Conservation (phyloP, 257 asterid genomes). For the Solanum clarkiae region DNA sequence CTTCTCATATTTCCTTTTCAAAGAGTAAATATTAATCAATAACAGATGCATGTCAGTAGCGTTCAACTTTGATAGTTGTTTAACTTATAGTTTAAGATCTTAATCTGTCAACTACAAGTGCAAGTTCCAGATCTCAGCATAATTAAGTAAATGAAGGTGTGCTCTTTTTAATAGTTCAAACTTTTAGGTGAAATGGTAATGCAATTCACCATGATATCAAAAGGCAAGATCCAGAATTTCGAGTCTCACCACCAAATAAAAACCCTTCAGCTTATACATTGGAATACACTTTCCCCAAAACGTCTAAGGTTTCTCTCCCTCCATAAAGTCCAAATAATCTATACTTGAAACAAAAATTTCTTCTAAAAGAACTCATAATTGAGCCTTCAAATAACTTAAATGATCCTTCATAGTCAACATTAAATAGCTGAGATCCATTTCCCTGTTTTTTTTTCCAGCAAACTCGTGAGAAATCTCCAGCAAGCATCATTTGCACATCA, state of each 20-base stretch:
- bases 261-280: background rate
- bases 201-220: background rate
- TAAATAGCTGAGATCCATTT: background rate
- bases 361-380: background rate
- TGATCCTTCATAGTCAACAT: background rate
- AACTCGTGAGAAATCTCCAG: background rate
- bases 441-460: background rate
- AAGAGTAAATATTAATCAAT: background rate
- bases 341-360: background rate
- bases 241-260: background rate
- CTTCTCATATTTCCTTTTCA: background rate
- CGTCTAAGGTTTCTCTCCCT: background rate
- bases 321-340: background rate
- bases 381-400: background rate
- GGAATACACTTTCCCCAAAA: background rate
- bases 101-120: background rate
- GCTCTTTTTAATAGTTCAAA: background rate
- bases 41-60: background rate
- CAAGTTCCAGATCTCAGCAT: background rate
- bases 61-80: background rate
- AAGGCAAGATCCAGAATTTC: background rate
- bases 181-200: background rate
- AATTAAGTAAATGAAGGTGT: background rate
- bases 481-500: background rate
- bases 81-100: background rate